Percentiles rank a stretch among this genome's conserved stretches.
Evolutionary conservation across 345 rosid genomes (phyloP).

Genomic region (Draba incana): DNA sequence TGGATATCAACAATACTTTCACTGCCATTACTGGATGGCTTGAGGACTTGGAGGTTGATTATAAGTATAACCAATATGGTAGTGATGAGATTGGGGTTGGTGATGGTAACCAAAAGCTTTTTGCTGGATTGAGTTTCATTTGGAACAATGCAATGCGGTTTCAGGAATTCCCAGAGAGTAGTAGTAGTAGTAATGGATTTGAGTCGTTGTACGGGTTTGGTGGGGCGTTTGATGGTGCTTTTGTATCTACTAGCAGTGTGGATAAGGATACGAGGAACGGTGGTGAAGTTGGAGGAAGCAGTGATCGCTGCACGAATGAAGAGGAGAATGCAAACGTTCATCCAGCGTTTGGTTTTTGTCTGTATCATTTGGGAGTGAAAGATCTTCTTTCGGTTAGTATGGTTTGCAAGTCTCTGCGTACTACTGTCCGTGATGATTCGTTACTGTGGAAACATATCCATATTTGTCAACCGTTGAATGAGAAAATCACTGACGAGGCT

Average conservation of each 20-base stretch:
- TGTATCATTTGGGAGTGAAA: conserved; percentile 62
- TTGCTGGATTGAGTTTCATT: conserved; percentile 76
- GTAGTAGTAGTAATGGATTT: conserved; percentile 29
- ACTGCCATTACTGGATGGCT: conserved; percentile 90
- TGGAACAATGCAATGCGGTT: conserved; percentile 82
- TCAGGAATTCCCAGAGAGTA: conserved; percentile 53
- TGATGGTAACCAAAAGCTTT: conserved; percentile 58
- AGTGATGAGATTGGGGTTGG: conserved; percentile 48
- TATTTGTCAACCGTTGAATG: conserved; percentile 76
- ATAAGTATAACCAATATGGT: conserved; percentile 52
- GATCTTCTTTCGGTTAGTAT: conserved; percentile 75
- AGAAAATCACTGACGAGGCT: conserved; percentile 84
- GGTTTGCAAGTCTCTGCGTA: conserved; percentile 66
- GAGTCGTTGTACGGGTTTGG: conserved; percentile 42
- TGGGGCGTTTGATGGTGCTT: conserved; percentile 33
- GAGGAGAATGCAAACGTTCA: conserved; percentile 55
- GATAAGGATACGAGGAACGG: conserved; percentile 42
- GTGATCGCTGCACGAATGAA: conserved; percentile 33
- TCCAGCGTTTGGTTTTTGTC: conserved; percentile 58
- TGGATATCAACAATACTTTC: conserved; percentile 74
- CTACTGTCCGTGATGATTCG: conserved; percentile 60
- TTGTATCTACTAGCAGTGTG: conserved; percentile 41
- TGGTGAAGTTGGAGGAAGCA: conserved; percentile 32
- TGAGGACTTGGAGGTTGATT: conserved; percentile 78
- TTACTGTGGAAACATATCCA: conserved; percentile 78